Base-by-base conservation (phyloP, 2,329 filamentous ascomycete genomes). In the Cordyceps sp. region DNA sequence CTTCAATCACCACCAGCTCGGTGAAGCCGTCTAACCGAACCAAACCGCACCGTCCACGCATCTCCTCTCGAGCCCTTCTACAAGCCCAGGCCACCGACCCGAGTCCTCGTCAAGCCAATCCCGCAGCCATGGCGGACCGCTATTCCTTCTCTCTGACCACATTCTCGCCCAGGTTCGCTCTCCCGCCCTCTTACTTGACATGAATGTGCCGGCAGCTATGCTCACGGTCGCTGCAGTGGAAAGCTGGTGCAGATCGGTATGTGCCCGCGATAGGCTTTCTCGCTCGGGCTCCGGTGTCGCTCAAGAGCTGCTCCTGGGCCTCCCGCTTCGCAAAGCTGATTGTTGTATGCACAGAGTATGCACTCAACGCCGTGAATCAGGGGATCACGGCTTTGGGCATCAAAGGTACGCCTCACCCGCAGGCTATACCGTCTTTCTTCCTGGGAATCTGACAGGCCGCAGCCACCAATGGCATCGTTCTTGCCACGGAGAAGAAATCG, bases 121-220 rank as follows among this genome's bases (percentile, higher is more conserved):
- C 32, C 42, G 39, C 47, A 51, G 65, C 43, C 54, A 98, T 98
- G 88, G 88, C 90, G 53, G 90, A 98, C 62, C 73, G 90, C 67
- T 98, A 98, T 63, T 94, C 88, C 34, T 98, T 98, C 76, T 98
- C 90, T 37, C 73, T 98, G 56, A 98, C 90, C 42, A 98, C 90
- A 43, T 98, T 98, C 78, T 96, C 90, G 52, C 90, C 90, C 58
- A 98, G 88, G 90, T 92, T 76, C 61, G 74, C 22, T n/a, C 8
- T 5, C 25, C 25, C 18, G 13, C 14, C 4, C 10, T 9, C 15
- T 52, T 35, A n/a, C n/a, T 36, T 39, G 32, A 46, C 37, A 36
- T 27, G 29, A 41, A 27, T 29, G 17, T 19, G 36, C 34, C 39
- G 35, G 34, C 35, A 38, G 37, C 44, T 44, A 37, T 43, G 42